Percentiles rank a stretch among this genome's conserved stretches.
Evolutionary conservation across 176 grass and related monocot species (phyloP).

Genomic region (Eragrostis nindensis): DNA sequence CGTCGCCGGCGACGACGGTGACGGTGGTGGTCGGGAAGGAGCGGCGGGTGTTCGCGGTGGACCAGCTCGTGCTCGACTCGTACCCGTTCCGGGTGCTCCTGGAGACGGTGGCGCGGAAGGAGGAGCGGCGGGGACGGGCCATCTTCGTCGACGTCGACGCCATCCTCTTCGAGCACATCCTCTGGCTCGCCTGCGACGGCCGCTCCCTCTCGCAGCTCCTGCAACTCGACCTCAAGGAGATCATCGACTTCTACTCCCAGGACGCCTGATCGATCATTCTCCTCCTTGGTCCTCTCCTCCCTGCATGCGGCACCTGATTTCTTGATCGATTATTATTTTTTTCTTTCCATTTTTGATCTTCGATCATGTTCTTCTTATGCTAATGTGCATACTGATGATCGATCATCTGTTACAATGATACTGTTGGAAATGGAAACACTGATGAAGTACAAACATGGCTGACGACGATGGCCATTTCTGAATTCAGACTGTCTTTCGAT

Average conservation of each 20-base stretch:
- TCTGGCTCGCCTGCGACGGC: slow-evolving; percentile 78
- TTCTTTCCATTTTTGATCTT: not conserved
- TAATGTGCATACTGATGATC: slow-evolving; percentile 39
- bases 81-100: slow-evolving; percentile 86
- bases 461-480: not conserved
- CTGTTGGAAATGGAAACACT: slow-evolving; percentile 4
- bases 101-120: slow-evolving; percentile 64
- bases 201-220: slow-evolving; percentile 61
- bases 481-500: not conserved
- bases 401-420: slow-evolving; percentile 11
- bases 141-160: slow-evolving; percentile 86
- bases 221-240: slow-evolving; percentile 86
- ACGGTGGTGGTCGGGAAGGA: slow-evolving; percentile 95
- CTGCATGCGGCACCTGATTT: not conserved
- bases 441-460: not conserved
- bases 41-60: slow-evolving; percentile 77
- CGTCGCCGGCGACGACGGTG: slow-evolving; percentile 43
- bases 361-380: not conserved
- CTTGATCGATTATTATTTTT: not conserved
- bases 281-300: no score
- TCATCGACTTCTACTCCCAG: slow-evolving; percentile 96
- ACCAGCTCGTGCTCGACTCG: slow-evolving; percentile 82
- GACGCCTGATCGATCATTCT: slow-evolving; percentile 63
- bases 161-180: slow-evolving; percentile 94
- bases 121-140: slow-evolving; percentile 31